phyloP scores from a whole-genome alignment of 805 yeast species.

The Naumovozyma castellii region DNA sequence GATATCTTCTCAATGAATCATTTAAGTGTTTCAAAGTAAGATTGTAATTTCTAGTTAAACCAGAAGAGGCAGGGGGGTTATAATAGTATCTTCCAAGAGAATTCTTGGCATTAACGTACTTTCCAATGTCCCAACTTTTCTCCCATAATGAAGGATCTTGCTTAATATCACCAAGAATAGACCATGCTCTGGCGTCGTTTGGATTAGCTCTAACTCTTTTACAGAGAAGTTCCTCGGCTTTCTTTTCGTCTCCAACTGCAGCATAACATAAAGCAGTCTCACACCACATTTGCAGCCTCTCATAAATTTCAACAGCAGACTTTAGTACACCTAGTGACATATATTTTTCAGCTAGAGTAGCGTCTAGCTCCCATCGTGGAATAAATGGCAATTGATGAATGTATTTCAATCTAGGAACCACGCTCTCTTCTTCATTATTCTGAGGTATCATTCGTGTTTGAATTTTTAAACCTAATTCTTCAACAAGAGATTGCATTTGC shows the following conservation, averaged over 20 bases:
- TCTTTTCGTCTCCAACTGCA: slow-evolving; percentile 61
- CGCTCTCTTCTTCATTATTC: slow-evolving; percentile 14
- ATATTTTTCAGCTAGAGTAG: slow-evolving; percentile 72
- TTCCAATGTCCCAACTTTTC: slow-evolving; percentile 79
- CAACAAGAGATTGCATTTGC: slow-evolving; percentile 86
- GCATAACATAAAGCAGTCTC: slow-evolving; percentile 90
- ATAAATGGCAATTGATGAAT: slow-evolving; percentile 66
- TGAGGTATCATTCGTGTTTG: slow-evolving; percentile 45
- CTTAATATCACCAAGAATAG: slow-evolving; percentile 77
- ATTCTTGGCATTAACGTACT: slow-evolving; percentile 76
- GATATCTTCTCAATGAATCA: slow-evolving; percentile 65
- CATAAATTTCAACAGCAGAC: slow-evolving; percentile 84
- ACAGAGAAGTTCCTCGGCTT: slow-evolving; percentile 53
- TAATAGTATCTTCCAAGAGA: slow-evolving; percentile 69
- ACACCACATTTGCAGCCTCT: slow-evolving; percentile 60
- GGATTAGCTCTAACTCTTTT: slow-evolving; percentile 49
- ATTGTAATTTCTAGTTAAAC: slow-evolving; percentile 41
- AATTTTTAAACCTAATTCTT: slow-evolving; percentile 69
- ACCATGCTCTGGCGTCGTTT: slow-evolving; percentile 71
- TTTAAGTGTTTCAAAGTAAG: slow-evolving; percentile 57
- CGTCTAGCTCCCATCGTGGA: slow-evolving; percentile 82
- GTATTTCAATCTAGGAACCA: slow-evolving; percentile 52
- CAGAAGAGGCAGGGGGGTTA: slow-evolving; percentile 49
- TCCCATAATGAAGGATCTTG: slow-evolving; percentile 71
- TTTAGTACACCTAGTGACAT: slow-evolving; percentile 76